Evolutionary conservation across 164 flowering plant genomes (phyloP).

Genomic region (Aristolochia contorta): DNA sequence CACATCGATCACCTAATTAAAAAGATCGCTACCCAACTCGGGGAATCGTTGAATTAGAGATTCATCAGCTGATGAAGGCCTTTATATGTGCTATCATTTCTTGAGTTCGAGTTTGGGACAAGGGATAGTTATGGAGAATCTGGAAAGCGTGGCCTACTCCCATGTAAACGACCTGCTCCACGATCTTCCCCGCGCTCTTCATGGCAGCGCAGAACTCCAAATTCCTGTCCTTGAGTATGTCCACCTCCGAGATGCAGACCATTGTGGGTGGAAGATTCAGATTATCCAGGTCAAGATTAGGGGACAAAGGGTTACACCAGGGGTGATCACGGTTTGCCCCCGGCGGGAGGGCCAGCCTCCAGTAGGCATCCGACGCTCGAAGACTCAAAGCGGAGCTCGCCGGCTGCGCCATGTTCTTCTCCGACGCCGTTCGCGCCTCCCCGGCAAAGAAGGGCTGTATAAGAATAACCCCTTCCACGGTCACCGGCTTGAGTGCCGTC

Average conservation of each 20-base stretch:
- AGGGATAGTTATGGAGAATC: slow-evolving; percentile 29
- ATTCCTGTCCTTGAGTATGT: slow-evolving; percentile 41
- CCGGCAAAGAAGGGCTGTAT: slow-evolving; percentile 60
- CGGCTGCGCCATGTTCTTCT: slow-evolving; percentile 23
- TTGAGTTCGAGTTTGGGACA: slow-evolving; percentile 21
- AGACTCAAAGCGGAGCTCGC: slow-evolving; percentile 31
- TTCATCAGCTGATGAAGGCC: slow-evolving; percentile 20
- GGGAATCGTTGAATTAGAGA: neutral
- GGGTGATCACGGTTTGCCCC: slow-evolving; percentile 40
- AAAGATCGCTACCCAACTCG: neutral
- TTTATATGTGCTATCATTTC: slow-evolving; percentile 37
- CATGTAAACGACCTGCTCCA: slow-evolving; percentile 26
- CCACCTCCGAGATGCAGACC: slow-evolving; percentile 43
- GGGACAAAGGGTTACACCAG: slow-evolving; percentile 38
- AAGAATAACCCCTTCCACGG: slow-evolving; percentile 25
- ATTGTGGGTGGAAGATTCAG: slow-evolving; percentile 17
- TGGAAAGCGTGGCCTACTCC: slow-evolving; percentile 62
- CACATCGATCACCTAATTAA: neutral
- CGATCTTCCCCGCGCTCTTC: slow-evolving; percentile 27
- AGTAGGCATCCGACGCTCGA: slow-evolving; percentile 31
- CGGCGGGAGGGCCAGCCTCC: slow-evolving; percentile 35
- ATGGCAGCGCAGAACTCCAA: slow-evolving; percentile 33
- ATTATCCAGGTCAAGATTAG: slow-evolving; percentile 7
- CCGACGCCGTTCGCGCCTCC: slow-evolving; percentile 34
- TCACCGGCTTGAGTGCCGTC: slow-evolving; percentile 12